Evolutionary conservation across 2,329 filamentous ascomycete species (phyloP).

Genomic region (Neofusicoccum sp.): DNA sequence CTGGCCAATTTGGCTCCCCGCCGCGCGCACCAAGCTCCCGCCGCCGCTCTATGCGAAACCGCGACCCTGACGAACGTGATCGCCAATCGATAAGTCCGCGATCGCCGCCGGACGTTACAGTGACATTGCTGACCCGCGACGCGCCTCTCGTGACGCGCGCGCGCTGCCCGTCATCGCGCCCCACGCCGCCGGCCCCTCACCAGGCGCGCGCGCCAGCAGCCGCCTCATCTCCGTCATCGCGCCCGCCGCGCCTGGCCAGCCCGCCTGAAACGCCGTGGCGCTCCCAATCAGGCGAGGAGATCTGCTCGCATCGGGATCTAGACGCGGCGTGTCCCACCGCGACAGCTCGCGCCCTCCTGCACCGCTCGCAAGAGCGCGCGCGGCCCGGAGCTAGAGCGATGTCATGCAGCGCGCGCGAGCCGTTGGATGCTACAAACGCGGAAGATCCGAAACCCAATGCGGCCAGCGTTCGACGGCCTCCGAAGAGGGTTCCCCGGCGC

Average conservation of each 20-base stretch:
- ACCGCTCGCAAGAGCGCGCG: background rate
- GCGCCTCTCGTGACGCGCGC: slow-evolving; percentile 3
- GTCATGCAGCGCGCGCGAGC: slow-evolving; percentile 8
- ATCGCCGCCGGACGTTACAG: slow-evolving; percentile 17
- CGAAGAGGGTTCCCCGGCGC: slow-evolving; percentile 5
- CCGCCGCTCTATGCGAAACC: slow-evolving; percentile 13
- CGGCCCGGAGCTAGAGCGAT: slow-evolving; percentile 4
- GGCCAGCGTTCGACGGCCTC: background rate
- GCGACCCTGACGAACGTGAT: slow-evolving; percentile 26
- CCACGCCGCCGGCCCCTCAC: background rate
- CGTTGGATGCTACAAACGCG: slow-evolving; percentile 13
- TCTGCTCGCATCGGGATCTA: slow-evolving; percentile 18
- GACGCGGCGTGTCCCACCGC: slow-evolving; percentile 4
- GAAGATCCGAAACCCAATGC: slow-evolving; percentile 16
- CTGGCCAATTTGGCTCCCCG: slow-evolving; percentile 1
- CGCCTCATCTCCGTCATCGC: slow-evolving; percentile 11
- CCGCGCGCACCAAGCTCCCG: background rate
- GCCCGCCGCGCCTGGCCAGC: slow-evolving; percentile 10
- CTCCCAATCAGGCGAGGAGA: slow-evolving; percentile 18
- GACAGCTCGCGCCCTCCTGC: background rate
- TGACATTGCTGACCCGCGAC: background rate
- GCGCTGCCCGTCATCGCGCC: slow-evolving; percentile 8
- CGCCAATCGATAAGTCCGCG: slow-evolving; percentile 39
- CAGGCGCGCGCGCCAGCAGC: background rate
- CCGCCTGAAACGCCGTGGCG: slow-evolving; percentile 18